Percentiles rank a stretch among this genome's conserved stretches.
Evolutionary conservation across 139 green algal genomes (phyloP).

Genomic region (Edaphochlamys debaryana): DNA sequence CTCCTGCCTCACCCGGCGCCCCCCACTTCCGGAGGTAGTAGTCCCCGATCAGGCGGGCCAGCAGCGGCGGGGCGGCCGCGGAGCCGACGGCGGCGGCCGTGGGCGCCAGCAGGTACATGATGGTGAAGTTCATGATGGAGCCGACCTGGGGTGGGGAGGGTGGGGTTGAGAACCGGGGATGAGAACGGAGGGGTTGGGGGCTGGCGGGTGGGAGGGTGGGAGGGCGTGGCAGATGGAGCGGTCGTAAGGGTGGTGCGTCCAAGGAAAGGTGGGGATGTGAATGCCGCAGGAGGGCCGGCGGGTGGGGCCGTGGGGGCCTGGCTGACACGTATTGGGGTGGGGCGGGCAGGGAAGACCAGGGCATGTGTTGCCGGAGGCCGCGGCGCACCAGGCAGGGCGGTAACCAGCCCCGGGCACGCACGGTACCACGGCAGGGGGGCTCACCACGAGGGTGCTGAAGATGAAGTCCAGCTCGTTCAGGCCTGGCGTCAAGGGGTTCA

Average conservation of each 20-base stretch:
- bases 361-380: too few relatives aligned
- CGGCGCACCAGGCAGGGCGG: too few relatives aligned
- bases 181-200: too few relatives aligned
- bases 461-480: constrained; percentile 98
- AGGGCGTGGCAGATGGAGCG: not conserved
- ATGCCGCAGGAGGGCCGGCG: not conserved
- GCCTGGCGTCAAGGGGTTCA: constrained; percentile 48
- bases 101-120: constrained; percentile 94
- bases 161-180: too few relatives aligned
- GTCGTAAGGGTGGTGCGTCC: not conserved
- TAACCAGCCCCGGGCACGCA: too few relatives aligned
- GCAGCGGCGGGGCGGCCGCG: constrained; percentile 36
- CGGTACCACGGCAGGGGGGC: too few relatives aligned
- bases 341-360: too few relatives aligned
- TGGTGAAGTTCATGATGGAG: constrained; percentile 95
- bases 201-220: not conserved
- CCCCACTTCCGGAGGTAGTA: constrained; percentile 73
- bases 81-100: constrained; percentile 61
- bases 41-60: constrained; percentile 73
- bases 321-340: not conserved
- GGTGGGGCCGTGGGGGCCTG: not conserved
- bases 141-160: constrained; percentile 69
- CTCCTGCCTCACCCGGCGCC: constrained; percentile 67
- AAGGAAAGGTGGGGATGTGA: not conserved
- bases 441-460: constrained; percentile 93